Percentiles rank a stretch among this genome's conserved stretches.
Evolutionary conservation across 139 green algal genomes (phyloP).

Genomic region (Picochlorum sp.): DNA sequence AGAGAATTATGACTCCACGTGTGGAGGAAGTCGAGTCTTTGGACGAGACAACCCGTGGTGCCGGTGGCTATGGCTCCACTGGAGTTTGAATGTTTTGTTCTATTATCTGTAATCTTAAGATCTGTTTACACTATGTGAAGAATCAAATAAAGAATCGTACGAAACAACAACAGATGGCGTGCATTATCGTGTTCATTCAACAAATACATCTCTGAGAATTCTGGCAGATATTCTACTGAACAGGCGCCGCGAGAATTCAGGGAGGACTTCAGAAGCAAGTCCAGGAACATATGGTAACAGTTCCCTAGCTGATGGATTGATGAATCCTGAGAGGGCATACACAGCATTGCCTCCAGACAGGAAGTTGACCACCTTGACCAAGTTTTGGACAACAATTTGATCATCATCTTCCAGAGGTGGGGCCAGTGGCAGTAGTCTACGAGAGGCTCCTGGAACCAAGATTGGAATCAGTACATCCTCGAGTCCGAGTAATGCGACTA

Average conservation of each 20-base stretch:
- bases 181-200: conserved; percentile 6
- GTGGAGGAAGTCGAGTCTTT: conserved; percentile 88
- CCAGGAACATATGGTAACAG: conserved; percentile 70
- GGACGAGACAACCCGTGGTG: conserved; percentile 77
- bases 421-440: conserved; percentile 44
- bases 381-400: conserved; percentile 56
- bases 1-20: conserved; percentile 87
- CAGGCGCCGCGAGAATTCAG: conserved; percentile 55
- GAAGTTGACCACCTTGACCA: conserved; percentile 58
- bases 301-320: conserved; percentile 30
- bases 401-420: conserved; percentile 50
- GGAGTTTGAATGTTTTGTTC: conserved; percentile 43
- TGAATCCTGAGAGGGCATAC: neutral
- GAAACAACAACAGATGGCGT: too few species aligned
- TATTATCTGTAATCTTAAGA: conserved; percentile 1
- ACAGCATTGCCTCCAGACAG: conserved; percentile 36
- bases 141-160: conserved; percentile 5
- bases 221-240: conserved; percentile 57
- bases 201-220: conserved; percentile 64
- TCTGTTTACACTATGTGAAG: neutral
- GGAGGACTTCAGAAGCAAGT: conserved; percentile 72
- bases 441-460: conserved; percentile 31
- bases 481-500: conserved; percentile 31
- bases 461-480: conserved; percentile 31
- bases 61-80: conserved; percentile 91